Base-by-base conservation (phyloP, 441 rosid genomes). In the Pelargonium citronellum region DNA sequence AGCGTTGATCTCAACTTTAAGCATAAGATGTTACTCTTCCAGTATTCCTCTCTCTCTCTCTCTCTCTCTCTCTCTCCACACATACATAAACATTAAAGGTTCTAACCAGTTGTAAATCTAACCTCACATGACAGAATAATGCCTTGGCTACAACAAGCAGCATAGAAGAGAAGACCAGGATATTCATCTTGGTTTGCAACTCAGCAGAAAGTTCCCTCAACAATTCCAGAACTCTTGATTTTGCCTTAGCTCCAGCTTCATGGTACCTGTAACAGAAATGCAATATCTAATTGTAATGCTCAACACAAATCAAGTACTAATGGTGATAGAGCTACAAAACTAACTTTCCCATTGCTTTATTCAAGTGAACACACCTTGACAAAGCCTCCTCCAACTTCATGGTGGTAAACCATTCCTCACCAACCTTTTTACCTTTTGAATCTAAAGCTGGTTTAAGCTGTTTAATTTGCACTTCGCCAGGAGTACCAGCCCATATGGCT, bases 361-460 rank as follows among this genome's bases (percentile, higher is more conserved):
- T 27, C 2, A 22, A 53, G 62, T 55, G 66, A 46, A 61, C 75
- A 41, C 22, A 92, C 98, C 96, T 95, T 74, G 73, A 77, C 76
- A 92, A 75, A 75, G 98, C 98, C 79, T 69, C 81, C 80, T 95
- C 98, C 77, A 95, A 95, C 78, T 88, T 92, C 67, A 71, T 61
- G 19, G 98, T 87, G 57, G 87, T 92, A 85, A 87, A 95, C 98
- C 99, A 95, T 80, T 95, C 99, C 83, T 95, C 99, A 44, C 99
- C 98, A 74, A 95, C 96, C 74, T 85, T 95, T 88, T 84, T 89
- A 24, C 97, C 97, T 86, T 89, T 95, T 1, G 98, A 86, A 85
- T 95, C 99, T 66, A 86, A 3, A 60, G 99, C 96, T 75, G 87
- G 84, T 80, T 83, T 92, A 71, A 95, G 95, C 79, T 87, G 95